Conservation (phyloP, 148 eudicot species). For the Arbutus unedo region DNA sequence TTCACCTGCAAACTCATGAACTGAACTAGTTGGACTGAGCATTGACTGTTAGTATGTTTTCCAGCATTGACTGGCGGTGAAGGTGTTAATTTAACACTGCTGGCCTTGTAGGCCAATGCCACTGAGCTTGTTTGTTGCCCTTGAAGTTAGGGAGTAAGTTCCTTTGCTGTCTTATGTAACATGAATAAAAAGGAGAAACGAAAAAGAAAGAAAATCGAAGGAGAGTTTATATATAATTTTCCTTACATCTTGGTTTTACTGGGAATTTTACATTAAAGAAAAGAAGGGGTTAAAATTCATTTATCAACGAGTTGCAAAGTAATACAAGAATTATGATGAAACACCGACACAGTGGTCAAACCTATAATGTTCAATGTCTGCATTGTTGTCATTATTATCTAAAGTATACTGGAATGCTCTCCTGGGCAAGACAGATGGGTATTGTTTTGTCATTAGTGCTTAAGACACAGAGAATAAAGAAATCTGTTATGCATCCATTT, state of each 20-base stretch:
- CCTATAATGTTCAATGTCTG: no score
- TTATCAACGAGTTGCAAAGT: not conserved
- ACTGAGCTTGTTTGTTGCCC: not conserved
- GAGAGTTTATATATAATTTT: not conserved
- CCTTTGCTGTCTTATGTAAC: not conserved
- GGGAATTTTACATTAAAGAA: not conserved
- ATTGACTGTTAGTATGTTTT: conserved; percentile 1
- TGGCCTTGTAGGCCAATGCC: not conserved
- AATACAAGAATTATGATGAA: not conserved
- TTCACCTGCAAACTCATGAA: not conserved
- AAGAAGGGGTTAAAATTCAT: not conserved
- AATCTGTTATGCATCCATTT: not conserved
- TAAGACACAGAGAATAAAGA: not conserved
- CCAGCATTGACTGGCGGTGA: not conserved
- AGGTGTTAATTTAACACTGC: not conserved
- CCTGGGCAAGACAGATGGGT: not conserved
- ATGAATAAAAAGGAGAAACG: not conserved
- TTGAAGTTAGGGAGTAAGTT: not conserved
- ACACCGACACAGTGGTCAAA: not conserved
- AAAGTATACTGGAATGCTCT: not conserved
- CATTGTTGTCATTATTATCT: not conserved
- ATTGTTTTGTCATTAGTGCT: conserved; percentile 2
- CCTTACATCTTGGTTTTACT: not conserved
- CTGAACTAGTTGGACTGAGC: not conserved
- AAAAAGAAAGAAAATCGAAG: not conserved